Conservation (phyloP, 768 basidiomycete species). For the Suillus tomentosus region DNA sequence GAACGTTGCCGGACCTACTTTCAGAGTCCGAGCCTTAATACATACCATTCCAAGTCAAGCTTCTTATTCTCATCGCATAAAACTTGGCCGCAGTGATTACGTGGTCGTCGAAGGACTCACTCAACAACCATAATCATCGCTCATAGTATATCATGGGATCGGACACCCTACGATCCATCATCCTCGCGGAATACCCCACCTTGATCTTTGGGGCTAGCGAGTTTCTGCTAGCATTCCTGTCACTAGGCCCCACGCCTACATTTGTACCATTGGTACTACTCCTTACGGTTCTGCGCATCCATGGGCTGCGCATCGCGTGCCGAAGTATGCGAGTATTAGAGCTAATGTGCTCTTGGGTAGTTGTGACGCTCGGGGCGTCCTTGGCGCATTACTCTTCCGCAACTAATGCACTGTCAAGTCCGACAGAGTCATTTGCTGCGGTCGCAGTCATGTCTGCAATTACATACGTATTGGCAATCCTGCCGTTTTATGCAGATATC, state of each 20-base stretch:
- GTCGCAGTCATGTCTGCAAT: slow-evolving; percentile 43
- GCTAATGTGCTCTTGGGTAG: slow-evolving; percentile 36
- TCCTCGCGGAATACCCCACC: slow-evolving; percentile 28
- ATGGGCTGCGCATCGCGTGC: slow-evolving; percentile 32
- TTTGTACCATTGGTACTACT: slow-evolving; percentile 38
- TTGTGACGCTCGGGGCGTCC: slow-evolving; percentile 43
- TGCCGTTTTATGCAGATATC: slow-evolving; percentile 41
- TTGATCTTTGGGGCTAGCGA: slow-evolving; percentile 28
- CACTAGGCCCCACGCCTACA: slow-evolving; percentile 31
- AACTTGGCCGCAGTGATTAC: neutral
- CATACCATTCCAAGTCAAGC: neutral
- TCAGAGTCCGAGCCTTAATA: neutral
- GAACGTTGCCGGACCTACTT: neutral
- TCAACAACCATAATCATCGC: neutral
- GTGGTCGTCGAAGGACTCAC: neutral
- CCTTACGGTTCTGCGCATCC: slow-evolving; percentile 28
- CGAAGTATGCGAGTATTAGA: slow-evolving; percentile 33
- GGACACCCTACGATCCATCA: slow-evolving; percentile 23
- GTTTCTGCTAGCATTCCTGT: slow-evolving; percentile 24
- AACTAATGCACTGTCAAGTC: slow-evolving; percentile 55
- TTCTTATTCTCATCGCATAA: slow-evolving; percentile 1
- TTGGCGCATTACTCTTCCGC: slow-evolving; percentile 47
- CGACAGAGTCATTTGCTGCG: slow-evolving; percentile 47
- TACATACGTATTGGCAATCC: slow-evolving; percentile 47
- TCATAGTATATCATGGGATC: neutral